phyloP scores from a whole-genome alignment of 1,284 basidiomycete genomes.

The Ganoderma boninense region DNA sequence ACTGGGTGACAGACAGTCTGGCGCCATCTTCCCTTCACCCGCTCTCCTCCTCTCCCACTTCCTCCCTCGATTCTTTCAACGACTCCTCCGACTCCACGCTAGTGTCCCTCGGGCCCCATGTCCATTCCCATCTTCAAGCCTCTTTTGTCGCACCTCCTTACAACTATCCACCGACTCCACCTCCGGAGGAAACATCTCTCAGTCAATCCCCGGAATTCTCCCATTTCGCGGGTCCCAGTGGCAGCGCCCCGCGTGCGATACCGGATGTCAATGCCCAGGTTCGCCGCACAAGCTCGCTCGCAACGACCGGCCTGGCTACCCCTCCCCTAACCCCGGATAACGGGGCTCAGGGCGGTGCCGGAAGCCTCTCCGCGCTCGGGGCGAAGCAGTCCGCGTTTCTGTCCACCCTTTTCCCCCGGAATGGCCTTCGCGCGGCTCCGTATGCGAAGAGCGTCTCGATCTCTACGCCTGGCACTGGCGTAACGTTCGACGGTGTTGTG shows the following conservation, averaged over 20 bases:
- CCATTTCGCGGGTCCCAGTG: slow-evolving; percentile 32
- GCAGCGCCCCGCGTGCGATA: slow-evolving; percentile 54
- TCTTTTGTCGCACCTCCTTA: slow-evolving; percentile 46
- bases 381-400: slow-evolving; percentile 68
- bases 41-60: slow-evolving; percentile 47
- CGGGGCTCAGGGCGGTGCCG: slow-evolving; percentile 35
- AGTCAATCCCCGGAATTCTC: slow-evolving; percentile 27
- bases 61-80: slow-evolving; percentile 45
- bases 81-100: slow-evolving; percentile 45
- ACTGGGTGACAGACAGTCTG: slow-evolving; percentile 90
- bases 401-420: slow-evolving; percentile 75
- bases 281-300: not conserved
- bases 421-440: slow-evolving; percentile 70
- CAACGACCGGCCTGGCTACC: slow-evolving; percentile 51
- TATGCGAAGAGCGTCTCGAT: slow-evolving; percentile 78
- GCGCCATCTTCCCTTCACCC: slow-evolving; percentile 64
- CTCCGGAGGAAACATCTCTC: slow-evolving; percentile 34
- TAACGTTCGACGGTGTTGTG: slow-evolving; percentile 78
- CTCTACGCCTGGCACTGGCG: slow-evolving; percentile 68
- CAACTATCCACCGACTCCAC: slow-evolving; percentile 42
- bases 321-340: slow-evolving; percentile 72
- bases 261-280: slow-evolving; percentile 41
- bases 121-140: slow-evolving; percentile 28
- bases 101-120: slow-evolving; percentile 38
- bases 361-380: slow-evolving; percentile 42